These are phyloP conservation scores for Nothomitra cinnamomea DNA, from an alignment of 2,329 filamentous ascomycete species.

Conservation along the genomic window DNA sequence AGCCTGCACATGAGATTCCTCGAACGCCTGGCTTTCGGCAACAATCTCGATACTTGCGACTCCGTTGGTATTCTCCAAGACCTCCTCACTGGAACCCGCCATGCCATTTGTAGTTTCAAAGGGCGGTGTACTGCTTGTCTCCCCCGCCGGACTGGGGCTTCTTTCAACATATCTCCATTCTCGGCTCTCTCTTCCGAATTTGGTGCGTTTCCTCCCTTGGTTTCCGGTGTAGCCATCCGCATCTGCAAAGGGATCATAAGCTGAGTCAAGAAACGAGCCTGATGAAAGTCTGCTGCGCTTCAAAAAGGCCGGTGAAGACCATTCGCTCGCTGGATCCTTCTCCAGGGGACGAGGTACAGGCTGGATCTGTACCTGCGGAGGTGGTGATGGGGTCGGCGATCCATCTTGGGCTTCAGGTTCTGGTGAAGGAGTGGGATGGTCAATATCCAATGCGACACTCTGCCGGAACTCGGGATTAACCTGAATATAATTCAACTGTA, in stretches of 20 bases:
- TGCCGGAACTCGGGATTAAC: slow-evolving; percentile 21
- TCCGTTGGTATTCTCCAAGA: not conserved
- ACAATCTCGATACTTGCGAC: not conserved
- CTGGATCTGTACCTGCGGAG: slow-evolving; percentile 9
- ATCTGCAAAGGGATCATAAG: slow-evolving; percentile 48
- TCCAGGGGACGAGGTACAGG: not conserved
- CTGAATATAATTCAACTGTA: slow-evolving; percentile 16
- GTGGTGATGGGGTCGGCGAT: slow-evolving; percentile 14
- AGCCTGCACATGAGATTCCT: too few relatives aligned
- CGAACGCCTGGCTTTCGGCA: too few relatives aligned
- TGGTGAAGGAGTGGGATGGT: slow-evolving; percentile 23
- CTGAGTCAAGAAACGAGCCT: slow-evolving; percentile 45
- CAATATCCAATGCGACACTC: slow-evolving; percentile 29
- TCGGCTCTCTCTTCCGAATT: slow-evolving; percentile 47
- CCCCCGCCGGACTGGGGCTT: slow-evolving; percentile 50
- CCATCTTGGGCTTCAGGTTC: slow-evolving; percentile 13
- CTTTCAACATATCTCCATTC: slow-evolving; percentile 60
- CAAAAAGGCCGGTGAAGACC: slow-evolving; percentile 63
- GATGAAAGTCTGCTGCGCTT: slow-evolving; percentile 55
- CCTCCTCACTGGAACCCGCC: slow-evolving; percentile 7
- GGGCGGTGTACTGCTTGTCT: slow-evolving; percentile 14
- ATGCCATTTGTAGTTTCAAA: slow-evolving; percentile 8
- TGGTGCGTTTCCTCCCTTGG: slow-evolving; percentile 50
- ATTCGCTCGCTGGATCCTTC: slow-evolving; percentile 31
- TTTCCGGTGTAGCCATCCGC: slow-evolving; percentile 45